Evolutionary conservation across 2,329 filamentous ascomycete genomes (phyloP).

Genomic region (Stemphylium vesicarium): DNA sequence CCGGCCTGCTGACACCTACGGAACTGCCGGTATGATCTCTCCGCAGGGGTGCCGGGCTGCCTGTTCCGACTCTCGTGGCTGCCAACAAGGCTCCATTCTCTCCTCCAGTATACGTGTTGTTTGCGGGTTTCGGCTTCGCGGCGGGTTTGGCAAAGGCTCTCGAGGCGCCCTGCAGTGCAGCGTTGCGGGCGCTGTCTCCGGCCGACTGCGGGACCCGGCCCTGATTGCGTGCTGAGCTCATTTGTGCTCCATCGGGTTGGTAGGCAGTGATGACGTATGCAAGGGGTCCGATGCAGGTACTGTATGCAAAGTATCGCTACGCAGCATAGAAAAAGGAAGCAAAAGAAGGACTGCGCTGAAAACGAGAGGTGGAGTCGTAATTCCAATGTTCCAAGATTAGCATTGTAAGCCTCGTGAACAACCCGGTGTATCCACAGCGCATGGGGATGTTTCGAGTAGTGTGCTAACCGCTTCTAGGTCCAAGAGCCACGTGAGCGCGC

Average conservation of each 20-base stretch:
- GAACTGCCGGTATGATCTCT: slow-evolving; percentile 43
- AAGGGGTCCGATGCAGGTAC: background rate
- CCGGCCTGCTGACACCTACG: slow-evolving; percentile 31
- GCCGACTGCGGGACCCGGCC: slow-evolving; percentile 37
- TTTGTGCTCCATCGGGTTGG: slow-evolving; percentile 45
- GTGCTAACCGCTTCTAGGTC: slow-evolving; percentile 11
- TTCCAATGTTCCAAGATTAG: slow-evolving; percentile 13
- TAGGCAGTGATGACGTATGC: slow-evolving; percentile 21
- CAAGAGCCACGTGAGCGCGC: slow-evolving; percentile 25
- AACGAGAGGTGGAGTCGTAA: slow-evolving; percentile 17
- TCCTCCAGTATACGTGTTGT: slow-evolving; percentile 49
- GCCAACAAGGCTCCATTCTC: slow-evolving; percentile 54
- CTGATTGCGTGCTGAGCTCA: slow-evolving; percentile 45
- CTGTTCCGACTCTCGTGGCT: slow-evolving; percentile 52
- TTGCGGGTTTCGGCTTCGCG: slow-evolving; percentile 49
- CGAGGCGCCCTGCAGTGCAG: slow-evolving; percentile 58
- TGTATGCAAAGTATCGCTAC: slow-evolving; percentile 4
- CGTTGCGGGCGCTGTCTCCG: slow-evolving; percentile 49
- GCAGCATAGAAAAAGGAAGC: slow-evolving; percentile 9
- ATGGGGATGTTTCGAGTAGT: slow-evolving; percentile 5
- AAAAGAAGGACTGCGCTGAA: slow-evolving; percentile 22
- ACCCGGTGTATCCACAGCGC: slow-evolving; percentile 10
- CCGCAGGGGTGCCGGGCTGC: slow-evolving; percentile 29
- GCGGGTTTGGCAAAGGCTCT: slow-evolving; percentile 56
- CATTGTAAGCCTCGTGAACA: slow-evolving; percentile 13